These are phyloP conservation scores for Elongisporangium anandrum DNA, from an alignment of 352 stramenopile genomes.

Conservation along the genomic window DNA sequence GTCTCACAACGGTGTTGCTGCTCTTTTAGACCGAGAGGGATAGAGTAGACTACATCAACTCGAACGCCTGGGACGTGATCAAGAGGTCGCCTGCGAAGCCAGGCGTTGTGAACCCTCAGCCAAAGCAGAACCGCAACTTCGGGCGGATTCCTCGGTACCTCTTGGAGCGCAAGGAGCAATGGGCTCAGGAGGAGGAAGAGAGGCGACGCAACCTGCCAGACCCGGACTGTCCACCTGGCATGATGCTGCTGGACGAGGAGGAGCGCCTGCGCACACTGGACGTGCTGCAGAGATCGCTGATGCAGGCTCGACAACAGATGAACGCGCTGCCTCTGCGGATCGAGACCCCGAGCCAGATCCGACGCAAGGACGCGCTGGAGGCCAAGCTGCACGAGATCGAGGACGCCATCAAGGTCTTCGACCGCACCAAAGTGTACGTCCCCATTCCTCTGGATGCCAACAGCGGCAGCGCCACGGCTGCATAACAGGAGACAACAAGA, in stretches of 20 bases:
- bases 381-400: conserved; percentile 86
- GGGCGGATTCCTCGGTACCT: conserved; percentile 70
- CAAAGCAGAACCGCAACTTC: conserved; percentile 32
- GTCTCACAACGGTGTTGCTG: neutral
- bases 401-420: conserved; percentile 87
- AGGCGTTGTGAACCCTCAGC: neutral
- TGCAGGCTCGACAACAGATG: conserved; percentile 61
- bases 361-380: conserved; percentile 78
- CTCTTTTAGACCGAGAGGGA: conserved; percentile 51
- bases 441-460: conserved; percentile 26
- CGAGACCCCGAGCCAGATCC: conserved; percentile 77
- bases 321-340: conserved; percentile 78
- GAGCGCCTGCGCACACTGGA: conserved; percentile 67
- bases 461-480: conserved; percentile 7
- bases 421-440: conserved; percentile 83
- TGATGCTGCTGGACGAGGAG: conserved; percentile 79
- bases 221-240: conserved; percentile 82
- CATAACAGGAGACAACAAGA: conserved; percentile 10
- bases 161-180: conserved; percentile 70
- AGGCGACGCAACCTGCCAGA: conserved; percentile 64
- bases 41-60: conserved; percentile 58
- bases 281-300: conserved; percentile 59
- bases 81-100: conserved; percentile 25
- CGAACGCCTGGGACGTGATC: conserved; percentile 79
- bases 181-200: conserved; percentile 83